These are phyloP conservation scores for Thielaviopsis populi DNA, from an alignment of 2,329 filamentous ascomycete genomes.

Conservation along the genomic window DNA sequence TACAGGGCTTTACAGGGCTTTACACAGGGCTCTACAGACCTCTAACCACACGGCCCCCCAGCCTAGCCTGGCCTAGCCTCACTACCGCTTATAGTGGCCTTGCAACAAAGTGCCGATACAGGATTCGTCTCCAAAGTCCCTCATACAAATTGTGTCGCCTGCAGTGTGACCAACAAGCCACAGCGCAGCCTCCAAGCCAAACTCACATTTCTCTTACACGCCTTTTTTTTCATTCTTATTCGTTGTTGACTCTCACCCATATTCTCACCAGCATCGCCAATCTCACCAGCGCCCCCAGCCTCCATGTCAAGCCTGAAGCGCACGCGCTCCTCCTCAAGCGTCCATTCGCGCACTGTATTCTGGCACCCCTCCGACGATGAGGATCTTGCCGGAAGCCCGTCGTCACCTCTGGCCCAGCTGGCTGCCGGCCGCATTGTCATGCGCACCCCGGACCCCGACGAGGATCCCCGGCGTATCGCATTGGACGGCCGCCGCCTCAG, in stretches of 20 bases:
- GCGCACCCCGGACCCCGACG: slow-evolving; percentile 24
- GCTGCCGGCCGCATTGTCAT: slow-evolving; percentile 12
- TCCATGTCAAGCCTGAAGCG: slow-evolving; percentile 26
- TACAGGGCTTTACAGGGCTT: neutral
- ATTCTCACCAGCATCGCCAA: neutral
- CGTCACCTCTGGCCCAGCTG: slow-evolving; percentile 11
- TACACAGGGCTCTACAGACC: neutral
- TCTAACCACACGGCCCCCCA: too few relatives aligned
- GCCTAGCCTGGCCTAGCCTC: neutral
- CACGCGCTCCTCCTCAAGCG: slow-evolving; percentile 26
- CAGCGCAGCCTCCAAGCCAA: neutral
- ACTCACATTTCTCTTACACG: neutral
- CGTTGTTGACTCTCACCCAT: neutral
- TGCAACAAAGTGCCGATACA: neutral
- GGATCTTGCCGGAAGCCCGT: slow-evolving; percentile 6
- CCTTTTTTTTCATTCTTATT: neutral
- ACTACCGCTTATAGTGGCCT: neutral
- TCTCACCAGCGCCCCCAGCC: neutral
- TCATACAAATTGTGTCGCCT: neutral
- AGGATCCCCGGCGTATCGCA: slow-evolving; percentile 31
- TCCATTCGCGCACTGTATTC: slow-evolving; percentile 17
- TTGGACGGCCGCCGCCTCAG: slow-evolving; percentile 44
- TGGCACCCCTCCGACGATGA: slow-evolving; percentile 17
- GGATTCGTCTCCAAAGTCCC: neutral
- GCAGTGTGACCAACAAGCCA: too few relatives aligned